Evolutionary conservation across 1,284 basidiomycete species (phyloP).

Genomic region (Irpex sp.): DNA sequence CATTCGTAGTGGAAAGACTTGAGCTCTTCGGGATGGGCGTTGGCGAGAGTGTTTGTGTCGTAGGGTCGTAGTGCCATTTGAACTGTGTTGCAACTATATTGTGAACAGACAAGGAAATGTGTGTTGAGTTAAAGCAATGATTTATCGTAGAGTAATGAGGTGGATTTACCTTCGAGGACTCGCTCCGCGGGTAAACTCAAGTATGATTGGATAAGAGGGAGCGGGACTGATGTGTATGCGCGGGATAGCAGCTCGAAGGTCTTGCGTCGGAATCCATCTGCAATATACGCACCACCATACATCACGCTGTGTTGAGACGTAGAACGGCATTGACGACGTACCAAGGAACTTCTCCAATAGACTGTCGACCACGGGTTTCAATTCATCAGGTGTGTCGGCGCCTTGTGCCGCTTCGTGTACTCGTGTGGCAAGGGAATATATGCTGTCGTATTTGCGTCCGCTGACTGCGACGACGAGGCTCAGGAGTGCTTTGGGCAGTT

Average conservation of each 20-base stretch:
- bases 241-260: constrained; percentile 52
- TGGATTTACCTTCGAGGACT: constrained; percentile 40
- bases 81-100: constrained; percentile 36
- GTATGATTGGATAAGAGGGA: constrained; percentile 50
- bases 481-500: constrained; percentile 43
- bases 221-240: constrained; percentile 58
- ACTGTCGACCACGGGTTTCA: constrained; percentile 39
- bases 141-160: background rate
- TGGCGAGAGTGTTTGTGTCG: constrained; percentile 43
- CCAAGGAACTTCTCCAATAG: constrained; percentile 50
- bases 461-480: constrained; percentile 45
- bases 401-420: constrained; percentile 39
- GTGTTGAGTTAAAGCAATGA: background rate
- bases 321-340: constrained; percentile 24
- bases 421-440: constrained; percentile 47
- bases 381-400: constrained; percentile 40
- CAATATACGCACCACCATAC: background rate
- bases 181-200: constrained; percentile 48
- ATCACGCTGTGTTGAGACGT: background rate
- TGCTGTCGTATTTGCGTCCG: constrained; percentile 49
- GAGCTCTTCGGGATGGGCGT: constrained; percentile 1
- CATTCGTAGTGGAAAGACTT: background rate
- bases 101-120: background rate
- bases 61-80: constrained; percentile 49
- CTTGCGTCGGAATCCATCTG: constrained; percentile 48